A percentile compares a stretch with the other conserved stretches of the same genome.
Evolutionary conservation across 148 eudicot genomes (phyloP).

Genomic region (Rheum nobile): DNA sequence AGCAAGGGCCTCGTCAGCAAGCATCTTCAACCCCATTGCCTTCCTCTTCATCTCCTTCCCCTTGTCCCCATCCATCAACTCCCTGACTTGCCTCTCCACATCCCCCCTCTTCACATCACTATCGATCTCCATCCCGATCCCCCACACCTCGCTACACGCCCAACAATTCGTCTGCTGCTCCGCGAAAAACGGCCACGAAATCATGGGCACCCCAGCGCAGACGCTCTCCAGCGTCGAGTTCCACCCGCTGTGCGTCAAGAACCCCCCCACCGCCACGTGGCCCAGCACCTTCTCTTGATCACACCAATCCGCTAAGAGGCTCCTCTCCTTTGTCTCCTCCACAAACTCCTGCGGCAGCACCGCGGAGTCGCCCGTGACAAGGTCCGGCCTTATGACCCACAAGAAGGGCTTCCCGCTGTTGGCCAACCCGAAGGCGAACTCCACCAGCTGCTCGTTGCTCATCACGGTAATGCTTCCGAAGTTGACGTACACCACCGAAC

Average conservation of each 20-base stretch:
- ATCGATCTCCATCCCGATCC: slow-evolving; percentile 1
- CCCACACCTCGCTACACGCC: not conserved
- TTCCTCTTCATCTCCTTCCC: not conserved
- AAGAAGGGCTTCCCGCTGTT: not conserved
- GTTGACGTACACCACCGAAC: slow-evolving; percentile 1
- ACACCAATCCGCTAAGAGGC: not conserved
- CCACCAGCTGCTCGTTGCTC: not conserved
- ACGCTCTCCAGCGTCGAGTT: slow-evolving; percentile 4
- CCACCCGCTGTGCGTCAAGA: slow-evolving; percentile 6
- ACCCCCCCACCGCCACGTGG: not conserved
- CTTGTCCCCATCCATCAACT: slow-evolving; percentile 5
- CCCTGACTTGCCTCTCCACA: slow-evolving; percentile 1
- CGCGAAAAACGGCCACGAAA: slow-evolving; percentile 3
- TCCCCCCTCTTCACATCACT: not conserved
- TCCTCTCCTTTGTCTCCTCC: slow-evolving; percentile 1
- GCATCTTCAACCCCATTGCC: not conserved
- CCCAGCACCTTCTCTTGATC: not conserved
- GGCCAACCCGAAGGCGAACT: not conserved
- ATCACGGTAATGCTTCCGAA: slow-evolving; percentile 1
- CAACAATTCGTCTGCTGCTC: slow-evolving; percentile 6
- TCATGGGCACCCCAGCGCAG: not conserved
- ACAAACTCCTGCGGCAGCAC: not conserved
- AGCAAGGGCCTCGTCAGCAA: not conserved
- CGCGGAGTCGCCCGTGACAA: not conserved
- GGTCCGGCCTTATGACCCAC: slow-evolving; percentile 4